Conservation (phyloP, 2,329 filamentous ascomycete species). For the Myriangium duriaei region DNA sequence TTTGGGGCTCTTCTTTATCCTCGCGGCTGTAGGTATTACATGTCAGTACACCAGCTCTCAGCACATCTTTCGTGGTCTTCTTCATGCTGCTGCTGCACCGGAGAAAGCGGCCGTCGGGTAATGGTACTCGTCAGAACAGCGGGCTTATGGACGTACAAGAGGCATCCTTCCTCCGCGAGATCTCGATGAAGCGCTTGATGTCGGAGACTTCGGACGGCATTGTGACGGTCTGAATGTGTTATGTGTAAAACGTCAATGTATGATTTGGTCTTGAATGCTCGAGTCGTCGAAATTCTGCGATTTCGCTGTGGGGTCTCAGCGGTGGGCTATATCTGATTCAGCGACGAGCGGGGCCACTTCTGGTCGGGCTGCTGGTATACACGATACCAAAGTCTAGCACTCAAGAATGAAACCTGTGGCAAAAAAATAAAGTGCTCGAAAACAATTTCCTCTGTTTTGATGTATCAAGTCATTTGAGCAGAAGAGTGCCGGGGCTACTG, state of each 20-base stretch:
- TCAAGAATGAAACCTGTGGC: too few species aligned
- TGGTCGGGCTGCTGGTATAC: too few species aligned
- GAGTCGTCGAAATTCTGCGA: slow-evolving; percentile 9
- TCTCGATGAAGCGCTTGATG: slow-evolving; percentile 99
- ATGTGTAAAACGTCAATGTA: not conserved
- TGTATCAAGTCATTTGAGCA: too few species aligned
- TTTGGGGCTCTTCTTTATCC: slow-evolving; percentile 78
- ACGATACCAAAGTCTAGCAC: too few species aligned
- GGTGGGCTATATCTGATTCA: not conserved
- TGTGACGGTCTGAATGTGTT: slow-evolving; percentile 31
- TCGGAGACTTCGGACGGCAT: slow-evolving; percentile 98
- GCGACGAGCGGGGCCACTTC: too few species aligned
- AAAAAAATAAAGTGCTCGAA: too few species aligned
- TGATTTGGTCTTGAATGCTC: not conserved
- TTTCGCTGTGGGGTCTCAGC: slow-evolving; percentile 6
- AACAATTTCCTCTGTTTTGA: too few species aligned
- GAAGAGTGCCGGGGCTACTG: too few species aligned
- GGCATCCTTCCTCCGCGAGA: slow-evolving; percentile 98
- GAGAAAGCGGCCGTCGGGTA: too few species aligned
- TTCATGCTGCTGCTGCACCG: too few species aligned
- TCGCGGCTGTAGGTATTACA: slow-evolving; percentile 29
- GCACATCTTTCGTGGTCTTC: too few species aligned
- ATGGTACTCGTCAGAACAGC: too few species aligned
- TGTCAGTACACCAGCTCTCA: slow-evolving; percentile 2
- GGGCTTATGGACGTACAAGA: slow-evolving; percentile 90